Percentiles rank a stretch among this genome's conserved stretches.
Evolutionary conservation across 768 basidiomycete species (phyloP).

Genomic region (Mrakia frigida): DNA sequence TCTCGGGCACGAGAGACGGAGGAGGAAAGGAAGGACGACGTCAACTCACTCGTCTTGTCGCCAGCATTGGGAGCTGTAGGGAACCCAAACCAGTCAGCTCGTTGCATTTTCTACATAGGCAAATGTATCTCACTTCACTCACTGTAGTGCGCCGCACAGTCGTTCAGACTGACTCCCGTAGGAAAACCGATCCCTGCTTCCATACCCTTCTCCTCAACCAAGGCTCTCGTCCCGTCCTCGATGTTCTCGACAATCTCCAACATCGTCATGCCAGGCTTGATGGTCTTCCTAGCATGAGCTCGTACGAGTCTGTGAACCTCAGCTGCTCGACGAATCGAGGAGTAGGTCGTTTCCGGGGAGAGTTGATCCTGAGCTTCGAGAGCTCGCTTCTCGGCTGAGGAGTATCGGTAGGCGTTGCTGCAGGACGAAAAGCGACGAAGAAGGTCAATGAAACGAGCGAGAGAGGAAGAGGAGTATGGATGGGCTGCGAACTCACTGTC

Average conservation of each 20-base stretch:
- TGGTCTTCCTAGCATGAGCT: slow-evolving; percentile 68
- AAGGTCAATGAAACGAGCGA: too few species aligned
- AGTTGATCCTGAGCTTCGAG: slow-evolving; percentile 52
- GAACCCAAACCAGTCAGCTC: too few species aligned
- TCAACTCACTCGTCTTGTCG: too few species aligned
- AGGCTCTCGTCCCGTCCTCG: slow-evolving; percentile 80
- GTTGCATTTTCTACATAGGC: too few species aligned
- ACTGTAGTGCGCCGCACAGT: slow-evolving; percentile 91
- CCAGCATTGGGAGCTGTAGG: too few species aligned
- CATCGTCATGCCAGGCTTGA: slow-evolving; percentile 89
- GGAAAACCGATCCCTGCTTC: slow-evolving; percentile 89
- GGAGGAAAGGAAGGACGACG: too few species aligned
- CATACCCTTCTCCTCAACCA: slow-evolving; percentile 80
- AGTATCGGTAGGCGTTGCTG: slow-evolving; percentile 81
- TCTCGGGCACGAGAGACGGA: too few species aligned
- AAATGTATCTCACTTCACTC: too few species aligned
- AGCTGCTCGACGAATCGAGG: slow-evolving; percentile 83
- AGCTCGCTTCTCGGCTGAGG: slow-evolving; percentile 83
- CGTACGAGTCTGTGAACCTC: slow-evolving; percentile 94
- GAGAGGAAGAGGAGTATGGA: too few species aligned
- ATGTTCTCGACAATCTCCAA: slow-evolving; percentile 89
- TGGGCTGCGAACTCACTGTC: slow-evolving; percentile 81
- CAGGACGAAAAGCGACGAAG: not conserved
- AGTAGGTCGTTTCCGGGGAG: slow-evolving; percentile 50
- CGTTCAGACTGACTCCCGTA: slow-evolving; percentile 86